Base-by-base conservation (phyloP, 2,329 filamentous ascomycete genomes). In the Cryphonectria japonica region DNA sequence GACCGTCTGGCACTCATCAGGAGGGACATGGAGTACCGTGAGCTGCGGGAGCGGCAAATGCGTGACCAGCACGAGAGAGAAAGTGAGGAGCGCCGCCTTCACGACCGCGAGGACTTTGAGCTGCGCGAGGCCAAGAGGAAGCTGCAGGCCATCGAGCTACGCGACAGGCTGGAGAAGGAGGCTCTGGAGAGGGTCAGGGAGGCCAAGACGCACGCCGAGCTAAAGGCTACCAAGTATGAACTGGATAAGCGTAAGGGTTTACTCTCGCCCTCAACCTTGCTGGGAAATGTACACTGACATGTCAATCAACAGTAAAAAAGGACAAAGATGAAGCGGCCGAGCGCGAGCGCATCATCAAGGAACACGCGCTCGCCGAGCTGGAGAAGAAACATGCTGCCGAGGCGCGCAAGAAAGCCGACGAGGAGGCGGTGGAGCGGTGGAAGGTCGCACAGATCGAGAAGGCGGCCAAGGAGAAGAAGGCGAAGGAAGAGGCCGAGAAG, bases 351-450 rank as follows among this genome's bases (percentile, higher is more conserved):
- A 83, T 89, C 69, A 86, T 84, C 77, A 82, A 84, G 75, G 85
- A 87, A 73, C 77, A 88, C 1, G 85, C 87, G 75, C 77, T 83
- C 68, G 79, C 85, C 77, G 81, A 85, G 34, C 78, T 87, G 22
- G 80, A 82, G 71, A 81, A 84, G 66, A 83, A 86, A 69, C 80
- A 83, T 70, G 81, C 83, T 57, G 81, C 79, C 9, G 79, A 82
- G 68, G 83, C 78, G 34, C 79, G 78, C 46, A 82, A 86, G 52
- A 84, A 85, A 74, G 80, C 84, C 71, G 86, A 84, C 64, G 82
- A 82, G 67, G 83, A 86, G 54, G 84, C 85, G 13, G 80, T 88
- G 66, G 85, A 86, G 73, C 82, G 82, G n/a, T 88, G 84, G 75
- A 85, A 85, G 79, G 81, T 79, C 41, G 80, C 83, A 69, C 84